A percentile compares a stretch with the other conserved stretches of the same genome.
Evolutionary conservation across 257 asterid species (phyloP).

Genomic region (Lithospermum erythrorhizon): DNA sequence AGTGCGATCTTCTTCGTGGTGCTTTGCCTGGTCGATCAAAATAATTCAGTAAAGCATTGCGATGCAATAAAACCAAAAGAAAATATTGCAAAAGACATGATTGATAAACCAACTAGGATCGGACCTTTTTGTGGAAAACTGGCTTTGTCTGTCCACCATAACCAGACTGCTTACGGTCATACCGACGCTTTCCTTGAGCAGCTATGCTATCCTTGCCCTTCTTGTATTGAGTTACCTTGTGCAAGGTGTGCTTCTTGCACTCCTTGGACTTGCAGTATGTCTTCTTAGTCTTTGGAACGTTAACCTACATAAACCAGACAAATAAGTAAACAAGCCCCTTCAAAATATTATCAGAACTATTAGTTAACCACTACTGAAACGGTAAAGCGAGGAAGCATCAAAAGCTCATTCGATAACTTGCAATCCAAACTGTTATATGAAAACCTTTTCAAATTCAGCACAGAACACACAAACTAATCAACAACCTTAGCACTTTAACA

Average conservation of each 20-base stretch:
- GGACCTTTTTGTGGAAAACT: slow-evolving; percentile 9
- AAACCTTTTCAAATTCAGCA: neutral
- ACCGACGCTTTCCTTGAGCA: slow-evolving; percentile 16
- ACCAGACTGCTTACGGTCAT: slow-evolving; percentile 15
- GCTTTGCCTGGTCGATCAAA: neutral
- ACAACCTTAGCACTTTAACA: neutral
- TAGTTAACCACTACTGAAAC: neutral
- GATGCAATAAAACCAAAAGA: neutral
- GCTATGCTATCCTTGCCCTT: slow-evolving; percentile 13
- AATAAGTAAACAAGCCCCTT: neutral
- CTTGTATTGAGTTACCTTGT: slow-evolving; percentile 13
- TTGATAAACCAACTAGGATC: too few relatives aligned
- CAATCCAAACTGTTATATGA: neutral
- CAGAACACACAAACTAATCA: neutral
- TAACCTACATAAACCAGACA: neutral
- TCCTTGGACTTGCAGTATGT: slow-evolving; percentile 3
- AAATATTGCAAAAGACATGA: neutral
- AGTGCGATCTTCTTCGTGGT: neutral
- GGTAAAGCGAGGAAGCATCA: neutral
- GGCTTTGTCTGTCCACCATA: slow-evolving; percentile 11
- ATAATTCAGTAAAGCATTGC: neutral
- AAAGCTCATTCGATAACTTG: neutral
- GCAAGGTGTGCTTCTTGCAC: slow-evolving; percentile 2
- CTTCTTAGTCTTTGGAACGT: neutral
- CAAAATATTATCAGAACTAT: too few relatives aligned